Conservation (phyloP, 257 asterid species). For the Petunia axillaris region DNA sequence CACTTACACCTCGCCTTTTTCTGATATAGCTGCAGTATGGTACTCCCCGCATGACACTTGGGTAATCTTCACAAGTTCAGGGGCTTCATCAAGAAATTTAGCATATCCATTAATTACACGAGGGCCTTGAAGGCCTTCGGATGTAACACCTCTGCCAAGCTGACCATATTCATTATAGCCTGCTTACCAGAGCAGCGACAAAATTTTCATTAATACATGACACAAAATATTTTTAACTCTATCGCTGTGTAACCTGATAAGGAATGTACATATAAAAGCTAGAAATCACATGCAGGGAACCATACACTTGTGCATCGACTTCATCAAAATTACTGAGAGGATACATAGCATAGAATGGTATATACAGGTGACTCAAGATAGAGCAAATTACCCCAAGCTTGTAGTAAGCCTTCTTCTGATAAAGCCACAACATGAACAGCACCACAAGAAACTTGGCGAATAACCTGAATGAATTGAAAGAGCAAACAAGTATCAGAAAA, state of each 20-base stretch:
- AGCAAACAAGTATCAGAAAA: slow-evolving; percentile 5
- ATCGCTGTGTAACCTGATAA: slow-evolving; percentile 25
- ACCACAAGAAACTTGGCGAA: slow-evolving; percentile 94
- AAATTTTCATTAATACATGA: slow-evolving; percentile 50
- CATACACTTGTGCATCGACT: background rate
- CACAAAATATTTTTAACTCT: slow-evolving; percentile 33
- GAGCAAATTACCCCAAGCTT: slow-evolving; percentile 80
- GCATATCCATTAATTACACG: slow-evolving; percentile 75
- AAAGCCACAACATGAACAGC: slow-evolving; percentile 92
- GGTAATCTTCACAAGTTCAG: slow-evolving; percentile 89
- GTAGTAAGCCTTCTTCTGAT: slow-evolving; percentile 90
- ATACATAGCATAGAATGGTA: background rate
- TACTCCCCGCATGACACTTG: slow-evolving; percentile 96
- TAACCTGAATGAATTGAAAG: slow-evolving; percentile 54
- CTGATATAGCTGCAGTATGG: slow-evolving; percentile 91
- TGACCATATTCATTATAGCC: slow-evolving; percentile 99
- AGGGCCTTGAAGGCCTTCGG: slow-evolving; percentile 98
- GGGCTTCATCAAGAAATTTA: slow-evolving; percentile 91
- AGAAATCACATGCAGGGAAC: slow-evolving; percentile 1
- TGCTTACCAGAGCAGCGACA: slow-evolving; percentile 69
- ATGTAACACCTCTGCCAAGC: slow-evolving; percentile 97
- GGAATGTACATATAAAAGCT: slow-evolving; percentile 6
- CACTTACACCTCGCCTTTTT: slow-evolving; percentile 98
- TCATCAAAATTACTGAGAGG: background rate
- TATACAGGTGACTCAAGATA: background rate